phyloP scores from a whole-genome alignment of 1,139 yeast genomes.

The Candida tropicalis region DNA sequence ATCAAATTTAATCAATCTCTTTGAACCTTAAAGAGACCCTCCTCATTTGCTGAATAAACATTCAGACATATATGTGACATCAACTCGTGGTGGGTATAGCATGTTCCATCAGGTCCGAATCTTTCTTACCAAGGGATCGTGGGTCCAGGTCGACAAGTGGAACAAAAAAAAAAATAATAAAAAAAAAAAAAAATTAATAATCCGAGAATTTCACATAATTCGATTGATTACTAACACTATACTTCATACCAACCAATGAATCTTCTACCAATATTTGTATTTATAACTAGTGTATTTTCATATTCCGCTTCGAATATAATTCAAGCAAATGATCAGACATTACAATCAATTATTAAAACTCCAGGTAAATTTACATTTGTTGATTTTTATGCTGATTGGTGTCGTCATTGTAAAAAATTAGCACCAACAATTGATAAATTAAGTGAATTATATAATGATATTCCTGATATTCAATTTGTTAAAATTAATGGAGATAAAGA shows the following conservation, averaged over 20 bases:
- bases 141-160: too few relatives aligned
- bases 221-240: background rate
- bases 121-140: too few relatives aligned
- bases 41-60: too few relatives aligned
- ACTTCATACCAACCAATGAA: background rate
- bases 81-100: too few relatives aligned
- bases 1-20: too few relatives aligned
- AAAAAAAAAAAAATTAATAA: background rate
- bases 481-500: slow-evolving; percentile 72
- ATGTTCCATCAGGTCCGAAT: too few relatives aligned
- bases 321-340: slow-evolving; percentile 46
- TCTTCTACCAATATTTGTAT: slow-evolving; percentile 2
- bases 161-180: too few relatives aligned
- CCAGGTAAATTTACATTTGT: slow-evolving; percentile 68
- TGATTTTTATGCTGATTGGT: slow-evolving; percentile 81
- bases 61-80: too few relatives aligned
- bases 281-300: slow-evolving; percentile 1
- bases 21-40: too few relatives aligned
- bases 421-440: slow-evolving; percentile 66
- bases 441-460: slow-evolving; percentile 50
- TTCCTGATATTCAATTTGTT: slow-evolving; percentile 52
- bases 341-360: slow-evolving; percentile 55
- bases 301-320: slow-evolving; percentile 20
- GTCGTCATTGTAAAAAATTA: slow-evolving; percentile 72
- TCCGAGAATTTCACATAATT: background rate